Conservation (phyloP, 129 eudicot genomes). For the Escallonia rubra region DNA sequence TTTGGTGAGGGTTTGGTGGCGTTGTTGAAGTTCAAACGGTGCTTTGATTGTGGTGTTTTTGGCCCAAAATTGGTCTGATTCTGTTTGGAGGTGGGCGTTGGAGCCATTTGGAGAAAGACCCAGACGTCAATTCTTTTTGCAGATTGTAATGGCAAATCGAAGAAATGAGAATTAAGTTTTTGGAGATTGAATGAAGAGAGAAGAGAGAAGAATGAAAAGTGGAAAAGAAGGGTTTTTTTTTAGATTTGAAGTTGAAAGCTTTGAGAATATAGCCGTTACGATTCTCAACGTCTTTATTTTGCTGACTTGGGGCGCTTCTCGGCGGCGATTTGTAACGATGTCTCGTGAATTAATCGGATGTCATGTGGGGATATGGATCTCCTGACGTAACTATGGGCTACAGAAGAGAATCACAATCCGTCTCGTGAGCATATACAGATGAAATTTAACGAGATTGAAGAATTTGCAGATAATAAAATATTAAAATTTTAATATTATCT, state of each 20-base stretch:
- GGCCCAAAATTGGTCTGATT: conserved; percentile 12
- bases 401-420: too few relatives aligned
- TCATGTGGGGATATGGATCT: too few relatives aligned
- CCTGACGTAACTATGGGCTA: too few relatives aligned
- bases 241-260: background rate
- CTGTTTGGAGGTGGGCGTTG: conserved; percentile 31
- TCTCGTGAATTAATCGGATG: too few relatives aligned
- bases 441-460: too few relatives aligned
- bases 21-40: conserved; percentile 36
- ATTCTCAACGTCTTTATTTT: background rate
- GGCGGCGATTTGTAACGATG: background rate
- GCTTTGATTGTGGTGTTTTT: conserved; percentile 57
- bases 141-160: background rate
- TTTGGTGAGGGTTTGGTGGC: conserved; percentile 45
- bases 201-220: background rate
- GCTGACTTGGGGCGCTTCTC: background rate
- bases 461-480: too few relatives aligned
- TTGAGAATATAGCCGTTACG: background rate
- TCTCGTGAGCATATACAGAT: too few relatives aligned
- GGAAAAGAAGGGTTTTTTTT: background rate
- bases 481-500: too few relatives aligned
- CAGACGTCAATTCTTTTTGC: background rate
- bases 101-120: conserved; percentile 33
- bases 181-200: background rate
- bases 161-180: background rate